phyloP scores from a whole-genome alignment of 495 filamentous ascomycete species.

The Penicillium turbatum region DNA sequence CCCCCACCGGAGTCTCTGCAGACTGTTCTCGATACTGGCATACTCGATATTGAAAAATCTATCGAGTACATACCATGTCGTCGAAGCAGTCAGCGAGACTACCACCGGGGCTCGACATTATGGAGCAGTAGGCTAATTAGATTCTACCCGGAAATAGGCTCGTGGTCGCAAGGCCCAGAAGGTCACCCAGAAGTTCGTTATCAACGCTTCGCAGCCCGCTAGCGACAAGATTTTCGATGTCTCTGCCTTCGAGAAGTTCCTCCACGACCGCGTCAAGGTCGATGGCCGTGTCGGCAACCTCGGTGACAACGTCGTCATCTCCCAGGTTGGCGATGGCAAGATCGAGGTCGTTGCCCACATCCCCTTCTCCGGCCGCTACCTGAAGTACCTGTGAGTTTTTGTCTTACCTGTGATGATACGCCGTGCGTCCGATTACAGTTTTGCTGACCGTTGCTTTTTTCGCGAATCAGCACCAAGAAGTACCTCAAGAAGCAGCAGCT shows the following conservation, averaged over 20 bases:
- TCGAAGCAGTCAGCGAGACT: conserved; percentile 4
- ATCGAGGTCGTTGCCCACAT: conserved; percentile 96
- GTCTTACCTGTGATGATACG: background rate
- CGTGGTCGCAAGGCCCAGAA: conserved; percentile 61
- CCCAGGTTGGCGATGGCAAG: conserved; percentile 88
- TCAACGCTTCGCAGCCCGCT: conserved; percentile 96
- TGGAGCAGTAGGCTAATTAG: conserved; percentile 92
- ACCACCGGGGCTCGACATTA: conserved; percentile 40
- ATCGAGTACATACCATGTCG: conserved; percentile 13
- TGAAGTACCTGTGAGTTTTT: conserved; percentile 92
- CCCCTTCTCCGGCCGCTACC: conserved; percentile 95
- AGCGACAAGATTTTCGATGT: conserved; percentile 99
- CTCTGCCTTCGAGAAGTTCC: conserved; percentile 97
- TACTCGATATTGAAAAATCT: conserved; percentile 26
- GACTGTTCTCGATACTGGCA: conserved; percentile 5
- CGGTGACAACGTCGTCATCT: conserved; percentile 87
- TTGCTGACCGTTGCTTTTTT: conserved; percentile 12
- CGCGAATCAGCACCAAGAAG: conserved; percentile 82
- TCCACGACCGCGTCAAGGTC: conserved; percentile 99
- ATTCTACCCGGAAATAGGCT: conserved; percentile 35
- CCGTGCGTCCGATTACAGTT: background rate
- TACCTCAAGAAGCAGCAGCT: conserved; percentile 99
- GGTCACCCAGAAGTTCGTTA: conserved; percentile 84
- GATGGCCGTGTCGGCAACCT: conserved; percentile 97
- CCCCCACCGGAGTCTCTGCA: conserved; percentile 22